Base-by-base conservation (phyloP, 139 green algal species). In the Closterium sp. region DNA sequence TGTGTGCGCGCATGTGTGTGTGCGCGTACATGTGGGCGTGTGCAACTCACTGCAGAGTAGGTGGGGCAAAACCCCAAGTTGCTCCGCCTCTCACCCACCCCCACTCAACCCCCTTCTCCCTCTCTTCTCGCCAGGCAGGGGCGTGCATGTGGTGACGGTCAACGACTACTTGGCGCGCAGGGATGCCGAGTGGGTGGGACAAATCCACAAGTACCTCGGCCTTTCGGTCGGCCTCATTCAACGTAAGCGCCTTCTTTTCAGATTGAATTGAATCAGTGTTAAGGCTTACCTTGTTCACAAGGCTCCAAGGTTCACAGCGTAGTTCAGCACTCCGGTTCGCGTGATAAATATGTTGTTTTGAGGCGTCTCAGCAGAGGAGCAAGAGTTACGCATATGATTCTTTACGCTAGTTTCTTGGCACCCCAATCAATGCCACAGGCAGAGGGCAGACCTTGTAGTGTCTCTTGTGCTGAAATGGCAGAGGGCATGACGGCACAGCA, bases 101-200 rank as follows among this genome's bases (percentile, higher is more conserved):
- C 23, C 21, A 12, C 23, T 25, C 43, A 25, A 25, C 10, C 16
- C 43, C 43, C n/a, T n/a, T n/a, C 43, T 69, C 33, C 19, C 86
- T 89, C 19, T 25, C 86, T 89, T 12, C 10, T 23, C n/a, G 36
- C 36, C 38, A 66, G 95, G 96, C 4, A 92, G 94, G 8, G 96
- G 96, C 10, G 97, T 98, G 85, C 97, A 99, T 92, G 66, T 92
- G 35, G 88, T 94, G 9, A 94, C 91, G 31, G 91, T 94, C 23
- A 94, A 94, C 38, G 91, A 94, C 34, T 94, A 94, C 66, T 66
- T 94, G 33, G 91, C 91, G 6, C 38, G 85, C 19, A 36, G 91
- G 12, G 88, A 94, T 90, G 34, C 84, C 33, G 91, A 94, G 33
- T 94, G 88, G 88, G 84, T 90, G 85, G 91, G 91, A 23, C 84